Percentiles rank a stretch among this genome's conserved stretches.
Conservation (phyloP, 208 protist species). For the Zelonia costaricensis region DNA sequence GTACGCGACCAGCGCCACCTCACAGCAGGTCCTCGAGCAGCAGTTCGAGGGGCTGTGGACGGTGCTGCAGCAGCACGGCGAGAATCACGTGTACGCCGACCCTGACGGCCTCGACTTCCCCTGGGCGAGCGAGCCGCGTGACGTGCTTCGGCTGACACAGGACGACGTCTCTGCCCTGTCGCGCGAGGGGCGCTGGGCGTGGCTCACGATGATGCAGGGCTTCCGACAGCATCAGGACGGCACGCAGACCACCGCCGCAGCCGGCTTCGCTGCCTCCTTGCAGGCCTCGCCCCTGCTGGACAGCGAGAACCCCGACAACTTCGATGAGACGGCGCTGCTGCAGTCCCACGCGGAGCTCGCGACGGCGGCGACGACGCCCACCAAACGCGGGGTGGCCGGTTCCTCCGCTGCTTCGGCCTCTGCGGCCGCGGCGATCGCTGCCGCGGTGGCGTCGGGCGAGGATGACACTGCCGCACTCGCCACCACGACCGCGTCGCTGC, state of each 20-base stretch:
- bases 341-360: conserved; percentile 9
- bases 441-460: background rate
- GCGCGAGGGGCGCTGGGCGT: conserved; percentile 2
- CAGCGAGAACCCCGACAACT: conserved; percentile 11
- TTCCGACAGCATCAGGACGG: conserved; percentile 10
- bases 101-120: conserved; percentile 39
- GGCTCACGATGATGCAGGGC: background rate
- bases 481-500: conserved; percentile 4
- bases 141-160: conserved; percentile 10
- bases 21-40: conserved; percentile 7
- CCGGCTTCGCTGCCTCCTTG: background rate
- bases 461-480: conserved; percentile 6
- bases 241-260: too few species aligned
- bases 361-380: background rate
- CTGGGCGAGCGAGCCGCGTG: conserved; percentile 20
- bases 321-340: background rate
- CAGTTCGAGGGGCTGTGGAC: conserved; percentile 27
- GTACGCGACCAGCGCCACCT: background rate
- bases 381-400: background rate
- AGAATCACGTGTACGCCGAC: conserved; percentile 31
- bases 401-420: background rate
- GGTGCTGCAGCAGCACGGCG: conserved; percentile 39
- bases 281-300: conserved; percentile 11
- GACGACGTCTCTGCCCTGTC: background rate
- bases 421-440: background rate